Evolutionary conservation across 257 asterid genomes (phyloP), one percentile per base, ranked within the genome.

Genomic region (Petrea volubilis): DNA sequence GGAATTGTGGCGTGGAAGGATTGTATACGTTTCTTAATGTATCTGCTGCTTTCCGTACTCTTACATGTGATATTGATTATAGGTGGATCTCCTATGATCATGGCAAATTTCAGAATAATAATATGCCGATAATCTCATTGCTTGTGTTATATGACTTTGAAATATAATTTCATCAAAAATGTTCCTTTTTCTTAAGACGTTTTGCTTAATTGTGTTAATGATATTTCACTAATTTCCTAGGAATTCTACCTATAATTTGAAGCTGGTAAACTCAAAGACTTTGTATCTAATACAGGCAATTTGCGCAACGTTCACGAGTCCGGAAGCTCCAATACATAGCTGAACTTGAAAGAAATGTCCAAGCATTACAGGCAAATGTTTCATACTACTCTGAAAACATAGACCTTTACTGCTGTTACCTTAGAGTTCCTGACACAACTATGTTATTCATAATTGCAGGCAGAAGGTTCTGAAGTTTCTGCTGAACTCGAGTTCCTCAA

Each of bases 281-380:
- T 72, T 14, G 44, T 66, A 55, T 31, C 43, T 56, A 56, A 51
- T 84, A 68, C 83, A 90, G 96, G 88, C 96, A 90, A 78, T 90
- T 87, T 60, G 95, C 96, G 47, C 96, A 87, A 70, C 88, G 96
- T 6, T 90, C 95, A 29, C 85, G 96, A 64, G 95, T 90, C 46
- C 76, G 95, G 74, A 90, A 90, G 85, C 87, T 87, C 64, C 96
- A 90, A 72, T 87, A 90, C 81, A 90, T 90, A 41, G 94, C 96
- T 61, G 95, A 90, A 79, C 92, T 90, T 75, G 96, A 90, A 77
- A 84, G 90, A 73, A 84, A 85, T 64, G 92, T 87, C 46, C 96
- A 87, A 79, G 88, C 85, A 73, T 68, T 90, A 58, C 92, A 87
- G 92, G 96, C 81, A 78, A 76, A 83, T 79, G 20, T 15, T n/a